Evolutionary conservation across 176 grass and related monocot species (phyloP), one percentile per base, ranked within the genome.

Genomic region (Eragrostis nindensis): DNA sequence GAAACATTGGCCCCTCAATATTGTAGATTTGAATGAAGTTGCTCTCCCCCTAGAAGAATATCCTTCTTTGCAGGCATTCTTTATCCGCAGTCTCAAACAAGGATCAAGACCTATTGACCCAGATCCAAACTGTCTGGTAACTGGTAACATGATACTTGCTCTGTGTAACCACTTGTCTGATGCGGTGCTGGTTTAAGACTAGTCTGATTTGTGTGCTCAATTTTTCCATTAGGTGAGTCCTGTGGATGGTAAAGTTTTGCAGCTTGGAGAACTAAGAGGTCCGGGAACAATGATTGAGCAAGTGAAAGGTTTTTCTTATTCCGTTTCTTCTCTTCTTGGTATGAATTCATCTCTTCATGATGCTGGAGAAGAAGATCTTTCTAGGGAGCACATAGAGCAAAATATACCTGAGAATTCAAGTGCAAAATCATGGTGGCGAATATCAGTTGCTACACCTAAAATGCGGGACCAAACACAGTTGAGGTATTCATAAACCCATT

Each of bases 261-360:
- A 12, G 38, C 72, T 94, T 68, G 91, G 87, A 67, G 81, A 94
- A 64, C 87, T 94, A 52, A 94, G 68, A 85, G 89, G 89, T 52
- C 68, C 81, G 42, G 88, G 86, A 66, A 68, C 91, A 36, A 84
- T 97, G 91, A 91, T 97, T 62, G 86, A 94, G 43, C 94, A 97
- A 89, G 84, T 97, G 64, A 91, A 97, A 83, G 91, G 91, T 22
- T 97, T 94, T 75, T 94, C 94, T 39, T 91, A 97, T 88, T 85
- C 86, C 71, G 81, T 86, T 76, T 77, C 73, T 68, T 91, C 82
- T 67, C 91, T 97, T 93, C 91, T 93, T 53, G 86, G 91, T 64
- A 62, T 86, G 73, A 93, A 68, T 80, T 89, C 89, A 44, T 86
- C 59, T 3, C 74, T 97, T 49, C 82, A 89, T 59, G 75, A 91